These are phyloP conservation scores for Candida dubliniensis DNA, from an alignment of 1,139 yeast genomes.

Conservation along the genomic window DNA sequence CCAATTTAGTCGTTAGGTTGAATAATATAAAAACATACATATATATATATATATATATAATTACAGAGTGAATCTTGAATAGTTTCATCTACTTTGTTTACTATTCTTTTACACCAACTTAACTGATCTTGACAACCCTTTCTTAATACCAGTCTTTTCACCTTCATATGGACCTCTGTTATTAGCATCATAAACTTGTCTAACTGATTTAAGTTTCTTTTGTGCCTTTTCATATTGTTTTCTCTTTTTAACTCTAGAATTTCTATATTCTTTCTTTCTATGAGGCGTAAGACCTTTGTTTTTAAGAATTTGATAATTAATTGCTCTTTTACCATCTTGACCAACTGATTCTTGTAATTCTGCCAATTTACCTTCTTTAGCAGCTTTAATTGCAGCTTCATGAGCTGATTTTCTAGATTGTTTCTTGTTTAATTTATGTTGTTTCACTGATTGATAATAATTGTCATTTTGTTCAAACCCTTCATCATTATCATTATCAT, in stretches of 20 bases:
- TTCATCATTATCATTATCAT: conserved; percentile 52
- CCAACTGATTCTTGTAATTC: conserved; percentile 68
- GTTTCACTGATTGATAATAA: conserved; percentile 54
- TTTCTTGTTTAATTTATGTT: conserved; percentile 48
- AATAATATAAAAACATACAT: conserved; percentile 1
- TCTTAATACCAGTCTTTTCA: conserved; percentile 96
- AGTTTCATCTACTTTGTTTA: neutral
- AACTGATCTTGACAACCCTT: conserved; percentile 83
- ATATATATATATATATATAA: neutral
- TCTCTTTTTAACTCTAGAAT: conserved; percentile 97
- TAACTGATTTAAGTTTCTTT: conserved; percentile 87
- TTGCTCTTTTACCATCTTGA: conserved; percentile 88
- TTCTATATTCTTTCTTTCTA: conserved; percentile 90
- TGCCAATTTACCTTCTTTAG: conserved; percentile 78
- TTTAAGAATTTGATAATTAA: conserved; percentile 89
- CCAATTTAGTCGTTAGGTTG: conserved; percentile 48
- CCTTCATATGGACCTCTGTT: conserved; percentile 84
- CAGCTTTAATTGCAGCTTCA: conserved; percentile 70
- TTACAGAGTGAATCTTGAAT: neutral
- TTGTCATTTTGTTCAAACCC: conserved; percentile 51
- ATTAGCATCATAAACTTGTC: conserved; percentile 80
- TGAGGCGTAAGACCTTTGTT: conserved; percentile 94
- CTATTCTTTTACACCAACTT: conserved; percentile 50
- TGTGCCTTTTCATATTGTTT: conserved; percentile 93
- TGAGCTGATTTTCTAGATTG: conserved; percentile 64